Base-by-base conservation (phyloP, 805 yeast genomes). In the Candida awuae region DNA sequence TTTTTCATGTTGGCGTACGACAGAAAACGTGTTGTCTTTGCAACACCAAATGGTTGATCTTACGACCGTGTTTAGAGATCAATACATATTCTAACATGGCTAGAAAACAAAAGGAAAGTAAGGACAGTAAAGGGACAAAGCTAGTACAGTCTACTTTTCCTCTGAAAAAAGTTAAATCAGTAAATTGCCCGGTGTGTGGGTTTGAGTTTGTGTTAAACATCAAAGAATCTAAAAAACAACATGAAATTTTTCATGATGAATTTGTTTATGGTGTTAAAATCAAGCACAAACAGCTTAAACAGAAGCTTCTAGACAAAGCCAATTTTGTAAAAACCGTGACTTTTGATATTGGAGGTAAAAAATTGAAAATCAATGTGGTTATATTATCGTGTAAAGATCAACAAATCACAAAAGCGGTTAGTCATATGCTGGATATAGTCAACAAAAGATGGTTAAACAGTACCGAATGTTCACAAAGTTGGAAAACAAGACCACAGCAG, bases 381-480 rank as follows among this genome's bases (percentile, higher is more conserved):
- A 10, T 9, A 25, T 6, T 25, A 14, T 22, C 34, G 8, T 38
- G 38, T 33, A 20, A 3, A 5, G 37, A 38, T 18, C 21, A 25
- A 26, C 8, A 31, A 18, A 27, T 37, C 9, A 19, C 29, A 2
- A 28, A 29, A 32, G 15, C 23, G n/a, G 34, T 31, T 15, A 8
- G 7, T 13, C 28, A 32, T 12, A 28, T 31, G 18, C 34, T 40
- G 2, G 15, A 22, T 6, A 19, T 20, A 4, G 33, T 40, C 4
- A 36, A 40, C 13, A 28, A 22, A 4, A 19, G 13, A 23, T 40
- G 43, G 43, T 14, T 40, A 8, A 40, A 40, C n/a, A 32, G 29
- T 4, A n/a, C 15, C 2, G 16, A 8, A 7, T 8, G 32, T 10
- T 34, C 38, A 1, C 13, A 9, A 7, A 25, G 18, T 26, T 39